phyloP scores from a whole-genome alignment of 2,329 filamentous ascomycete species.

The Calonectria pteridis region DNA sequence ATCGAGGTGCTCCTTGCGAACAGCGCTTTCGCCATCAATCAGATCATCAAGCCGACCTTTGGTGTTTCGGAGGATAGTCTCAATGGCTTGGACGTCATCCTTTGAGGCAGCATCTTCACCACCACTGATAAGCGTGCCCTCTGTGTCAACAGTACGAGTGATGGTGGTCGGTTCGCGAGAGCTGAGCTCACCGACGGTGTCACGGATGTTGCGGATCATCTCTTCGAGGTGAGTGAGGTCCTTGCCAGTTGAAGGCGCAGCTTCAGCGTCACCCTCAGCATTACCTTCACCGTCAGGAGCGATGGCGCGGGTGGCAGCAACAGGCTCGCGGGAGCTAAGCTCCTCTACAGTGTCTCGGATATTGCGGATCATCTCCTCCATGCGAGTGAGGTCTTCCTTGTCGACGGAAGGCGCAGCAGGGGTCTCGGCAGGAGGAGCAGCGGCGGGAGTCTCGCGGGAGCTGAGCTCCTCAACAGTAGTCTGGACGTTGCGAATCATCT shows the following conservation, averaged over 20 bases:
- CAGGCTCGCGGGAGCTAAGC: slow-evolving; percentile 51
- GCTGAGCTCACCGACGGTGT: slow-evolving; percentile 60
- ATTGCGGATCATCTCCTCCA: slow-evolving; percentile 64
- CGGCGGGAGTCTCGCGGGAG: slow-evolving; percentile 43
- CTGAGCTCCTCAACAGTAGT: slow-evolving; percentile 61
- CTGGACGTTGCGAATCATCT: slow-evolving; percentile 63
- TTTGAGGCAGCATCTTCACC: slow-evolving; percentile 60
- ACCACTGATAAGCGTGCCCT: slow-evolving; percentile 25
- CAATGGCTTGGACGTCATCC: slow-evolving; percentile 91
- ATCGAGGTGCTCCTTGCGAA: slow-evolving; percentile 75
- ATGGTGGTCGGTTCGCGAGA: slow-evolving; percentile 44
- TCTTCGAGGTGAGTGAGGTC: slow-evolving; percentile 56
- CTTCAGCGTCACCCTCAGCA: slow-evolving; percentile 50
- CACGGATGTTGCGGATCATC: slow-evolving; percentile 62
- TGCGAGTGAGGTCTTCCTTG: neutral
- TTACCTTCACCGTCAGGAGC: slow-evolving; percentile 47
- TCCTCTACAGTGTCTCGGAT: slow-evolving; percentile 64
- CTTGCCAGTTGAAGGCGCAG: neutral
- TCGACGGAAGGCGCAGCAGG: neutral
- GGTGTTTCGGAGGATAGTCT: slow-evolving; percentile 89
- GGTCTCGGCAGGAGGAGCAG: slow-evolving; percentile 47
- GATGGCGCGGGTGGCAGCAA: slow-evolving; percentile 24
- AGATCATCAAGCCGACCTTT: slow-evolving; percentile 88
- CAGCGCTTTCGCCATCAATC: slow-evolving; percentile 78
- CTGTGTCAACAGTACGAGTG: slow-evolving; percentile 35